Evolutionary conservation across 2,329 filamentous ascomycete genomes (phyloP), one percentile per base, ranked within the genome.

Genomic region (Phialocephala sp.): DNA sequence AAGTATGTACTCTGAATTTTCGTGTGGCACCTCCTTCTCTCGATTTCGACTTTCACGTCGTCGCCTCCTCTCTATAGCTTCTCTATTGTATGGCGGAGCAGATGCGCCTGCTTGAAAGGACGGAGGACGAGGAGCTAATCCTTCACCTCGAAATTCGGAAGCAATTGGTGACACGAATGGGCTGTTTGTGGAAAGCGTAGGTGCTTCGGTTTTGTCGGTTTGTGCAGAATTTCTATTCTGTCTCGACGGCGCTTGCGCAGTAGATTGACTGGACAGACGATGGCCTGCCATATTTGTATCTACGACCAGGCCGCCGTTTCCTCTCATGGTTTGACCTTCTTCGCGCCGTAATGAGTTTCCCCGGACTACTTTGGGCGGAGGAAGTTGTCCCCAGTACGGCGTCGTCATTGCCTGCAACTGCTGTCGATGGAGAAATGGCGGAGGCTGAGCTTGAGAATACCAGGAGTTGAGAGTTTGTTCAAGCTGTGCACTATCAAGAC

Each of bases 141-240:
- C 86, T 70, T 82, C 79, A 62, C 76, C 79, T 55, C 78, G 78
- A 72, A 86, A 84, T 72, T 77, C 84, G 36, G 85, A 82, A 61
- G 80, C 76, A 54, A 81, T 81, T 50, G 87, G 86, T 41, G 86
- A 87, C 68, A 79, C 82, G 72, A 83, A 82, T 55, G 86, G 85
- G 72, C 84, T 87, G 73, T 84, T 81, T 56, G 85, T 87, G 59
- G 85, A 86, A 66, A 87, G 84, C 71, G 85, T 85, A 62, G 80
- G 80, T 70, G 83, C 81, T 68, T 87, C 84, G 65, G 86, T 87
- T 20, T 87, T 86, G 66, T 87, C 84, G 66, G 86, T 88, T 78
- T 88, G 86, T 65, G 80, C 77, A 24, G 87, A 89, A 66, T 76
- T 77, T 66, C 75, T 68, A 64, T 76, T 71, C 47, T 65, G 68